A percentile compares a stretch with the other conserved stretches of the same genome.
phyloP scores from a whole-genome alignment of 2,329 filamentous ascomycete species.

The Tolypocladium endophyticum region DNA sequence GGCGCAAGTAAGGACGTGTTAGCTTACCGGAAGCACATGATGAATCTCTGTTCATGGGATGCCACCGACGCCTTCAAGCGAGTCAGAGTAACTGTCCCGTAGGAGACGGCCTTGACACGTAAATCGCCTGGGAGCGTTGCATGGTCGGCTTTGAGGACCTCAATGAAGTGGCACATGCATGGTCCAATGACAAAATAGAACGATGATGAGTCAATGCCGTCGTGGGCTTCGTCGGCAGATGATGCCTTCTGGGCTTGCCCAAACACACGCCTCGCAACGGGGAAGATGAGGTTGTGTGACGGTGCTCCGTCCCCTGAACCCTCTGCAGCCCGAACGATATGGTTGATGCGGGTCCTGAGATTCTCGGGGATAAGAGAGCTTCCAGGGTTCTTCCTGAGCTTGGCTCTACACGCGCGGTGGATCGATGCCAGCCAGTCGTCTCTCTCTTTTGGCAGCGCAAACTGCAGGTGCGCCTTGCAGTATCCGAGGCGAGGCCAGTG shows the following conservation, averaged over 20 bases:
- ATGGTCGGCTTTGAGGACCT: constrained; percentile 35
- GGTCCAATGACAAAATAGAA: constrained; percentile 45
- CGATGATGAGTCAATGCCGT: constrained; percentile 36
- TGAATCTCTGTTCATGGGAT: constrained; percentile 44
- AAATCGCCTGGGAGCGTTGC: constrained; percentile 32
- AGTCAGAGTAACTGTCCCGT: constrained; percentile 42
- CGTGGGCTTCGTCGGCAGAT: constrained; percentile 31
- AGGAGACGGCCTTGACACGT: constrained; percentile 36
- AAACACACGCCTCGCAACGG: constrained; percentile 37
- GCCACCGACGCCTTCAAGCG: constrained; percentile 39
- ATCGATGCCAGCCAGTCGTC: constrained; percentile 40
- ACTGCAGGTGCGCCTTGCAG: constrained; percentile 37
- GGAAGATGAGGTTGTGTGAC: constrained; percentile 33
- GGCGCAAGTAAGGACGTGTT: neutral
- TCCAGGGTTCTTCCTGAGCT: constrained; percentile 22
- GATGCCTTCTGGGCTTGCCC: constrained; percentile 28
- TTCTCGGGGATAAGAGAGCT: constrained; percentile 32
- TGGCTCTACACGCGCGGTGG: constrained; percentile 28
- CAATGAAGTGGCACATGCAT: constrained; percentile 40
- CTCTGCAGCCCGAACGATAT: constrained; percentile 35
- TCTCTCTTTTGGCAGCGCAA: constrained; percentile 35
- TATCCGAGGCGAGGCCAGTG: constrained; percentile 32
- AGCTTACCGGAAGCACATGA: constrained; percentile 41
- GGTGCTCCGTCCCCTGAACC: constrained; percentile 11
- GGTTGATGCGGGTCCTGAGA: constrained; percentile 34